Evolutionary conservation across 2,329 filamentous ascomycete genomes (phyloP).

Genomic region (Canariomyces notabilis): DNA sequence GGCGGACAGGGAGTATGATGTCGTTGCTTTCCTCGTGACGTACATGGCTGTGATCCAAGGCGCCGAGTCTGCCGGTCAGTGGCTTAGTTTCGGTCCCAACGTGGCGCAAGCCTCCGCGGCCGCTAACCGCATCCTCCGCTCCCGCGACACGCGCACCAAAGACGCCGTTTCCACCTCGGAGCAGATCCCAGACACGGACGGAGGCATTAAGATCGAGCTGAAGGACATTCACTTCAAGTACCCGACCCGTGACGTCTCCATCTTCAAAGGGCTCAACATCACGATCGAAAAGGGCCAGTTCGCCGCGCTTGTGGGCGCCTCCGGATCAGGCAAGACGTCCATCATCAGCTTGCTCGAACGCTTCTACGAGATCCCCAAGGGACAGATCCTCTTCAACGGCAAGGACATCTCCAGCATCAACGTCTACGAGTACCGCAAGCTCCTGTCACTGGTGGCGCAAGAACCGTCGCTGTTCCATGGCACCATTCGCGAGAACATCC

Average conservation of each 20-base stretch:
- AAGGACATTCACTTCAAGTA: constrained; percentile 56
- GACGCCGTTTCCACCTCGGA: constrained; percentile 31
- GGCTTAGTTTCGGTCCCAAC: constrained; percentile 63
- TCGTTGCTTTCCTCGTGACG: constrained; percentile 48
- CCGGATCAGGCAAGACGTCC: constrained; percentile 68
- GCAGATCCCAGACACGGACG: constrained; percentile 40
- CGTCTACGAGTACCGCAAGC: constrained; percentile 56
- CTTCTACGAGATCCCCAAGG: constrained; percentile 65
- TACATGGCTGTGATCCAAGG: constrained; percentile 65
- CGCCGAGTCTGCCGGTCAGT: constrained; percentile 61
- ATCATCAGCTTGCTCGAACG: constrained; percentile 61
- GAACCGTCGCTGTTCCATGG: constrained; percentile 64
- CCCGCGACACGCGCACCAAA: constrained; percentile 40
- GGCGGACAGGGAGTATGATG: constrained; percentile 38
- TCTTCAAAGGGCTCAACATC: constrained; percentile 58
- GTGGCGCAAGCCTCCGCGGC: constrained; percentile 55
- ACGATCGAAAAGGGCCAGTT: constrained; percentile 65
- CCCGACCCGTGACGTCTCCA: constrained; percentile 50
- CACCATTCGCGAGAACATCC: constrained; percentile 64
- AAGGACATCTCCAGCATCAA: constrained; percentile 55
- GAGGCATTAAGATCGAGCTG: constrained; percentile 53
- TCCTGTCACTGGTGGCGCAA: constrained; percentile 68
- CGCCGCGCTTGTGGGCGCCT: constrained; percentile 64
- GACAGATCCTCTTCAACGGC: constrained; percentile 60
- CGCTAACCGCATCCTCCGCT: constrained; percentile 54